Base-by-base conservation (phyloP, 1,284 basidiomycete genomes). In the Apiotrichum mycotoxinovorans region DNA sequence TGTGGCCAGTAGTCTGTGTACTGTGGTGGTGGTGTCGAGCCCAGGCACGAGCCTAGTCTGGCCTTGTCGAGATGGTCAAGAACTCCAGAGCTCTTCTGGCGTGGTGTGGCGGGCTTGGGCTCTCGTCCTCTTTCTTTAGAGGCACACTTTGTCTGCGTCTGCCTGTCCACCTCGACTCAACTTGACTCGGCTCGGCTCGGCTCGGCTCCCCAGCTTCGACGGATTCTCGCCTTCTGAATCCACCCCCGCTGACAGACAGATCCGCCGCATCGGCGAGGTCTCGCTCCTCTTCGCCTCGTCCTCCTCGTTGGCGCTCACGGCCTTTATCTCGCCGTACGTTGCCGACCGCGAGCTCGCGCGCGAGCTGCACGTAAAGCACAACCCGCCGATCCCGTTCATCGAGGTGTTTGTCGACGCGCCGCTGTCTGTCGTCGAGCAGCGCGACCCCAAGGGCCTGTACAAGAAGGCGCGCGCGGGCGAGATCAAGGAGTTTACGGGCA, bases 281-380 rank as follows among this genome's bases (percentile, higher is more conserved):
- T 87, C 96, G 30, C 92, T 92, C 71, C 82, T 99, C 40, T 97
- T 99, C 76, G 85, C 93, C 17, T 89, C 94, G 66, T 86, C 93
- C 3, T 86, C 85, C 41, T 87, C 88, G 63, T 83, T 97, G 66
- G 83, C 89, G 23, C 83, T 97, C 71, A 96, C 96, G 10, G 94
- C 95, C 27, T 99, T 99, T 80, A 99, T 99, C 78, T 97, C 94
- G 9, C 96, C 96, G n/a, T 98, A 93, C 77, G 83, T 85, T 47
- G 84, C 86, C 4, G 96, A 99, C 80, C 86, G 95, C 47, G 82
- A 85, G 20, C 76, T 89, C 58, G 96, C 91, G 26, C 85, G 96
- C 52, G 80, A 87, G 63, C 82, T 98, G 41, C 95, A 99, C 78
- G 81, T 84, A 60, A 80, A 84, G 25, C 79, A 82, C 57, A 74